Conservation (phyloP, 139 green algal species). For the Picochlorum sp. region DNA sequence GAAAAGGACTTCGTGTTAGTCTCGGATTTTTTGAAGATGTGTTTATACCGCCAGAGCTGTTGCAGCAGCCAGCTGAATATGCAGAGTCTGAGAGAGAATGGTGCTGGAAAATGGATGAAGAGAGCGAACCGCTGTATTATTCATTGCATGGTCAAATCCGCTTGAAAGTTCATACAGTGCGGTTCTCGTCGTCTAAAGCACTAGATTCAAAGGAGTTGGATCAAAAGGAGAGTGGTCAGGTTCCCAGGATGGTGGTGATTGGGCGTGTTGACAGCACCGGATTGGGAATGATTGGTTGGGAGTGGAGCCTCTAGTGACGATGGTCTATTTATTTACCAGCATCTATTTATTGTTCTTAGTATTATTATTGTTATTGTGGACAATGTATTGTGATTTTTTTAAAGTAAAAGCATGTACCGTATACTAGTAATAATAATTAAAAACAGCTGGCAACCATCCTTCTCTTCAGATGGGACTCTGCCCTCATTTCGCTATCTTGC, state of each 20-base stretch:
- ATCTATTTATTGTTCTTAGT: no score
- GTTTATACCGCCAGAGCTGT: slow-evolving; percentile 54
- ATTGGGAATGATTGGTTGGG: slow-evolving; percentile 28
- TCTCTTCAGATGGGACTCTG: slow-evolving; percentile 32
- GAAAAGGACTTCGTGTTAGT: slow-evolving; percentile 51
- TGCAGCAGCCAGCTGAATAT: slow-evolving; percentile 55
- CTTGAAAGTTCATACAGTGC: slow-evolving; percentile 17
- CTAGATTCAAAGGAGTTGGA: no score
- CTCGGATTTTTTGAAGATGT: slow-evolving; percentile 89
- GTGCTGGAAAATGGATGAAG: slow-evolving; percentile 16
- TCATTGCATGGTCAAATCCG: slow-evolving; percentile 7
- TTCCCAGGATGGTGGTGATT: slow-evolving; percentile 14
- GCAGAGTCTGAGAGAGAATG: slow-evolving; percentile 12
- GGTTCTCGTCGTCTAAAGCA: slow-evolving; percentile 1
- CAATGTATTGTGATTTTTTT: no score
- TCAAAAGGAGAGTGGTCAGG: slow-evolving; percentile 5
- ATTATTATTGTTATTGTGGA: no score
- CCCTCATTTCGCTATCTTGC: slow-evolving; percentile 43
- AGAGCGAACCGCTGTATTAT: slow-evolving; percentile 19
- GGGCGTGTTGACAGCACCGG: slow-evolving; percentile 13
- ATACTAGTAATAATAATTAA: no score
- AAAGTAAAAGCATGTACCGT: no score
- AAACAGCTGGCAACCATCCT: no score
- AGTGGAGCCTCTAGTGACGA: background rate
- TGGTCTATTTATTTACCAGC: background rate